Percentiles rank a stretch among this genome's conserved stretches.
Conservation (phyloP, 2,329 filamentous ascomycete genomes). For the Trichoderma citrinoviride region DNA sequence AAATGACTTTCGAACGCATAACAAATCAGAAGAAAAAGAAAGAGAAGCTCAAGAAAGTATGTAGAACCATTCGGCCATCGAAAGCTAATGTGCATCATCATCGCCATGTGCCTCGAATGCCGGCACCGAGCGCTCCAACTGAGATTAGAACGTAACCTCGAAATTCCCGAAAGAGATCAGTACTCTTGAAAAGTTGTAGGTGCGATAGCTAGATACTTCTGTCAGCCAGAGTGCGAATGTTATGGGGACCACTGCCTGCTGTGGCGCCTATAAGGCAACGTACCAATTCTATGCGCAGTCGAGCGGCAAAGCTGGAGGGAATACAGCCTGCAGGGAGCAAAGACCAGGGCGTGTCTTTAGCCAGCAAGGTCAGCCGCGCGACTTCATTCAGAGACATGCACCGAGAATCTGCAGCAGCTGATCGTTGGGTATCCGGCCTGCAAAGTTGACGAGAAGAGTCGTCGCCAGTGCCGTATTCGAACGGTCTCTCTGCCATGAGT, state of each 20-base stretch:
- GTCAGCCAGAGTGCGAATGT: not conserved
- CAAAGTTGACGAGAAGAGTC: constrained; percentile 29
- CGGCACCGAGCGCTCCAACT: not conserved
- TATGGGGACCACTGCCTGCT: not conserved
- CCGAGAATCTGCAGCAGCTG: constrained; percentile 29
- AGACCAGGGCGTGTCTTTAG: not conserved
- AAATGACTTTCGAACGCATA: not conserved
- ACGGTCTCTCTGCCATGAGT: constrained; percentile 26
- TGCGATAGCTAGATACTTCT: not conserved
- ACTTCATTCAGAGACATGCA: constrained; percentile 27
- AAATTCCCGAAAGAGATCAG: not conserved
- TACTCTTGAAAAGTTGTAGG: too few relatives aligned
- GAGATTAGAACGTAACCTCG: not conserved
- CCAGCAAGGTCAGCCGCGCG: not conserved
- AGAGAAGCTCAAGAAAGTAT: not conserved
- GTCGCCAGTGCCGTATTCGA: constrained; percentile 30
- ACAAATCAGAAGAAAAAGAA: not conserved
- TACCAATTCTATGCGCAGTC: not conserved
- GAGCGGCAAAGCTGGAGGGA: not conserved
- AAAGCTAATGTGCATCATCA: not conserved
- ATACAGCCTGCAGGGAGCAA: not conserved
- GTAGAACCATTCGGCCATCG: not conserved
- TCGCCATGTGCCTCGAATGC: not conserved
- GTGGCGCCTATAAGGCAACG: not conserved
- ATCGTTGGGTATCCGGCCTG: constrained; percentile 29